A percentile compares a stretch with the other conserved stretches of the same genome.
phyloP scores from a whole-genome alignment of 1,284 basidiomycete species.

The Cryptococcus sp. region DNA sequence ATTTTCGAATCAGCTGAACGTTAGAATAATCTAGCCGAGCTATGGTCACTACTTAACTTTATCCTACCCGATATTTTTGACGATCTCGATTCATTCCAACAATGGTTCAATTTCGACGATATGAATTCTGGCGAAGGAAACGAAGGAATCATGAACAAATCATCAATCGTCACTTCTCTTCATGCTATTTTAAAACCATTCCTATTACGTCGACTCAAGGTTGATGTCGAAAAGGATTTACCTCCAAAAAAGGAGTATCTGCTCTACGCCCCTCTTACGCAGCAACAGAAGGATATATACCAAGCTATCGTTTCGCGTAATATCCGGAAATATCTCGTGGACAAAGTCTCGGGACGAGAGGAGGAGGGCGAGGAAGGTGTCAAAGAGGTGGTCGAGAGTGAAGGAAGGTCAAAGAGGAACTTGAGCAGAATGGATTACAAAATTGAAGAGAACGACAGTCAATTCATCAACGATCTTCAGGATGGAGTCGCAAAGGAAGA shows the following conservation, averaged over 20 bases:
- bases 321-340: constrained; percentile 63
- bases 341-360: constrained; percentile 45
- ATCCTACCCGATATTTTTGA: constrained; percentile 88
- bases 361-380: constrained; percentile 28
- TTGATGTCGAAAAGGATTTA: constrained; percentile 78
- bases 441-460: constrained; percentile 62
- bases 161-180: constrained; percentile 66
- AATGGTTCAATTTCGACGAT: constrained; percentile 62
- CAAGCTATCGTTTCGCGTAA: constrained; percentile 68
- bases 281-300: constrained; percentile 76
- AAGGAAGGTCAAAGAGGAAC: constrained; percentile 41
- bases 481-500: constrained; percentile 44
- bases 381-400: constrained; percentile 9
- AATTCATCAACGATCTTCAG: constrained; percentile 60
- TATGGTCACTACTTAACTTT: constrained; percentile 94
- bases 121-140: constrained; percentile 22
- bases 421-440: constrained; percentile 42
- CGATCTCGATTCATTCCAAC: constrained; percentile 82
- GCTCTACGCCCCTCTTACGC: constrained; percentile 81
- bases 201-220: constrained; percentile 86
- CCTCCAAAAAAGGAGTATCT: constrained; percentile 89
- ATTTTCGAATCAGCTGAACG: not conserved
- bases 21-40: constrained; percentile 87
- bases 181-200: constrained; percentile 93
- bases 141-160: constrained; percentile 55